Conservation (phyloP, 2,329 filamentous ascomycete species). For the Massarina eburnea region DNA sequence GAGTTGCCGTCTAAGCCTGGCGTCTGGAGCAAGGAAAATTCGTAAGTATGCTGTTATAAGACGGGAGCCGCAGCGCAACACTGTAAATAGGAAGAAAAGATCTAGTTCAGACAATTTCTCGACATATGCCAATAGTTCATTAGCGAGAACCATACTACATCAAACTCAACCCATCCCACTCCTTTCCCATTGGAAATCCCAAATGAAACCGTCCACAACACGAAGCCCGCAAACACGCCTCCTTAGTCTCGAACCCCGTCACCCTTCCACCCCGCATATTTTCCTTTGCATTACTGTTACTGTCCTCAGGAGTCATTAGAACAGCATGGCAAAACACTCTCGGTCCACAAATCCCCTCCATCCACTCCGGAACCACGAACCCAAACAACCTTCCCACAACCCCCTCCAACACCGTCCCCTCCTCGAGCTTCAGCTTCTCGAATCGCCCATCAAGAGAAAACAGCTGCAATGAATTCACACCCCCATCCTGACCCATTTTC, state of each 20-base stretch:
- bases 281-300: no score
- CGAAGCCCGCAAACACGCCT: conserved; percentile 40
- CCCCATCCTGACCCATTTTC: conserved; percentile 10
- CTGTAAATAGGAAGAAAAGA: no score
- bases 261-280: conserved; percentile 31
- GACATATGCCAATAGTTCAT: no score
- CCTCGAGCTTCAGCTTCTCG: conserved; percentile 31
- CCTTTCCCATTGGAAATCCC: conserved; percentile 45
- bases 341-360: conserved; percentile 44
- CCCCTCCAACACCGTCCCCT: conserved; percentile 23
- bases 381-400: conserved; percentile 46
- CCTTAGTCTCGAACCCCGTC: conserved; percentile 41
- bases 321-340: conserved; percentile 43
- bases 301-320: no score
- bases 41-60: no score
- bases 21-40: no score
- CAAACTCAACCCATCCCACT: conserved; percentile 40
- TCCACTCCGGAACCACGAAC: conserved; percentile 44
- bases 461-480: conserved; percentile 43
- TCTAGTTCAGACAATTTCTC: no score
- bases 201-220: conserved; percentile 48
- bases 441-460: conserved; percentile 44
- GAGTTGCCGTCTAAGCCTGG: neutral
- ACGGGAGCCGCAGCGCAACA: no score
- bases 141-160: neutral